phyloP scores from a whole-genome alignment of 257 asterid species.

The Solanum appendiculatum region DNA sequence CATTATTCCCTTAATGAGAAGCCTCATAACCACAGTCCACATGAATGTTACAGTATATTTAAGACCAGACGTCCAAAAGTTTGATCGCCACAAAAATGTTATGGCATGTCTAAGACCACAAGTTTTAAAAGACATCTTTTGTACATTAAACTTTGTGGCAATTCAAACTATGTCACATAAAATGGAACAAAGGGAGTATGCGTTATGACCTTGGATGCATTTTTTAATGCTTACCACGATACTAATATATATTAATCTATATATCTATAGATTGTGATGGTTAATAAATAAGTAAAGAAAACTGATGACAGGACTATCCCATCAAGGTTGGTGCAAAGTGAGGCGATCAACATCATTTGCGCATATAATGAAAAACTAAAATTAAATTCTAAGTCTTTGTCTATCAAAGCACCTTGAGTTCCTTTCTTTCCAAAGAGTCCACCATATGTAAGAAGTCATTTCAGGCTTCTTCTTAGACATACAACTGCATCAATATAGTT shows the following conservation, averaged over 20 bases:
- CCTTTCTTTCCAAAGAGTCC: no score
- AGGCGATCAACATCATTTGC: neutral
- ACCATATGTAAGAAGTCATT: no score
- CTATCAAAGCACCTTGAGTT: no score
- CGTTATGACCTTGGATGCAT: neutral
- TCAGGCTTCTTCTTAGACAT: neutral
- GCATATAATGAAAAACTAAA: neutral
- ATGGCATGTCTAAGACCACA: neutral
- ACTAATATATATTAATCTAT: neutral
- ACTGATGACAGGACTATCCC: neutral
- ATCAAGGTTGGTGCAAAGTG: neutral
- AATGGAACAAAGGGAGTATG: neutral
- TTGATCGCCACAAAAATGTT: neutral
- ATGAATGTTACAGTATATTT: neutral
- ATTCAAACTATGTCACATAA: neutral
- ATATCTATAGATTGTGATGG: neutral
- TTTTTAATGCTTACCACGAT: neutral
- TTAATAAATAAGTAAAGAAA: neutral
- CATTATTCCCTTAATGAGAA: neutral
- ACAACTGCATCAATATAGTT: neutral
- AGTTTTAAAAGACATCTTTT: neutral
- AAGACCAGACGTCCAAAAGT: neutral
- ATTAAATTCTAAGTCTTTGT: no score
- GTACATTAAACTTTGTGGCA: neutral
- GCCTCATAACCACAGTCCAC: neutral